phyloP scores from a whole-genome alignment of 1,139 yeast species.

The Pneumocystis carinii region DNA sequence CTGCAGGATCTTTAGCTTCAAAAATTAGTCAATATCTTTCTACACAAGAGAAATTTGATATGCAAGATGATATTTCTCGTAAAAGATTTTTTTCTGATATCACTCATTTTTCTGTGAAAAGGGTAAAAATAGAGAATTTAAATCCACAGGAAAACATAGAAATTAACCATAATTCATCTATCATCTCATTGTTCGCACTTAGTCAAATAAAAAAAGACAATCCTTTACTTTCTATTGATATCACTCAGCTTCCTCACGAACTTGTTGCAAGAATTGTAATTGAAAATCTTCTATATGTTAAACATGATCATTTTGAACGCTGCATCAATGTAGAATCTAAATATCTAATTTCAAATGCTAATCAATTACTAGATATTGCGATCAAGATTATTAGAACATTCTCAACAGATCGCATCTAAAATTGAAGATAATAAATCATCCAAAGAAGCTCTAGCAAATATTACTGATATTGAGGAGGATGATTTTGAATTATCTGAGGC shows the following conservation, averaged over 20 bases:
- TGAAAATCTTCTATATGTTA: neutral
- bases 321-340: neutral
- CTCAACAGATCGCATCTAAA: neutral
- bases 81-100: conserved; percentile 16
- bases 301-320: neutral
- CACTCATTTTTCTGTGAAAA: conserved; percentile 8
- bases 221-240: neutral
- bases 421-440: conserved; percentile 13
- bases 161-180: neutral
- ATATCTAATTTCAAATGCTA: neutral
- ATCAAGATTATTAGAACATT: neutral
- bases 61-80: conserved; percentile 13
- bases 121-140: neutral
- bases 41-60: conserved; percentile 15
- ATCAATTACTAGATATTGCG: neutral
- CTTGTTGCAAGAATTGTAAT: neutral
- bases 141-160: neutral
- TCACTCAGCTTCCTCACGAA: neutral
- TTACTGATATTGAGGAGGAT: conserved; percentile 15
- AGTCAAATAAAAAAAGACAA: neutral
- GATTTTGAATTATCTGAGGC: conserved; percentile 17
- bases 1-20: conserved; percentile 1
- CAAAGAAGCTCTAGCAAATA: neutral
- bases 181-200: neutral
- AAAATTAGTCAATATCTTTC: conserved; percentile 22